Percentiles rank a stretch among this genome's conserved stretches.
These are phyloP conservation scores for Beauveria sp. DNA, from an alignment of 2,329 filamentous ascomycete genomes.

Conservation along the genomic window DNA sequence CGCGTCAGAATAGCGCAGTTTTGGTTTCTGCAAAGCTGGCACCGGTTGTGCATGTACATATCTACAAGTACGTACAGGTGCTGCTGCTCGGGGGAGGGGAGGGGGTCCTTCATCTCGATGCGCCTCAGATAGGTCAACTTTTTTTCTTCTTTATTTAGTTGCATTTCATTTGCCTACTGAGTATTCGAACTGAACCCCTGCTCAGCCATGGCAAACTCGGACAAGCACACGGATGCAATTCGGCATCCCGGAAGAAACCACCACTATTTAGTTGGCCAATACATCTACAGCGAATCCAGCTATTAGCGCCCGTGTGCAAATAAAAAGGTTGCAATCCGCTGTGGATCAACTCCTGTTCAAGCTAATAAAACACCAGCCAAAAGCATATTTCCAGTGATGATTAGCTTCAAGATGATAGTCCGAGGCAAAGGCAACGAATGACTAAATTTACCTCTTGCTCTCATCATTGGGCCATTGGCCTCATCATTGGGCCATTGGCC, in stretches of 20 bases:
- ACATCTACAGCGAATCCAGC: not conserved
- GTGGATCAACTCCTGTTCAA: not conserved
- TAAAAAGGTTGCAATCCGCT: slow-evolving; percentile 2
- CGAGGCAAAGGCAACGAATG: too few species aligned
- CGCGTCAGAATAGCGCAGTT: slow-evolving; percentile 9
- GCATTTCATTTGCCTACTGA: not conserved
- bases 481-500: too few species aligned
- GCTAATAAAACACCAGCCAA: not conserved
- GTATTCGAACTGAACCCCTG: not conserved
- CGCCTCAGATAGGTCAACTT: not conserved
- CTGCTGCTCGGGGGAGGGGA: not conserved
- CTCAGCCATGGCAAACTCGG: too few species aligned
- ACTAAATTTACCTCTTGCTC: too few species aligned
- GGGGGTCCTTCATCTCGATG: not conserved
- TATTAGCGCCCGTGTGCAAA: not conserved
- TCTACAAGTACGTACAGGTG: not conserved
- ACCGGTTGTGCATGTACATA: not conserved
- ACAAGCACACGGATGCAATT: not conserved
- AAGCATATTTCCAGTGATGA: not conserved
- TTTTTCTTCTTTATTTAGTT: not conserved
- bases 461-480: too few species aligned
- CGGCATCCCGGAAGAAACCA: not conserved
- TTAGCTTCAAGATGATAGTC: too few species aligned
- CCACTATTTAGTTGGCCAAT: too few species aligned
- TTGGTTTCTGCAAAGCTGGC: slow-evolving; percentile 4